Base-by-base conservation (phyloP, 139 green algal genomes). In the Nannochloris sp. region DNA sequence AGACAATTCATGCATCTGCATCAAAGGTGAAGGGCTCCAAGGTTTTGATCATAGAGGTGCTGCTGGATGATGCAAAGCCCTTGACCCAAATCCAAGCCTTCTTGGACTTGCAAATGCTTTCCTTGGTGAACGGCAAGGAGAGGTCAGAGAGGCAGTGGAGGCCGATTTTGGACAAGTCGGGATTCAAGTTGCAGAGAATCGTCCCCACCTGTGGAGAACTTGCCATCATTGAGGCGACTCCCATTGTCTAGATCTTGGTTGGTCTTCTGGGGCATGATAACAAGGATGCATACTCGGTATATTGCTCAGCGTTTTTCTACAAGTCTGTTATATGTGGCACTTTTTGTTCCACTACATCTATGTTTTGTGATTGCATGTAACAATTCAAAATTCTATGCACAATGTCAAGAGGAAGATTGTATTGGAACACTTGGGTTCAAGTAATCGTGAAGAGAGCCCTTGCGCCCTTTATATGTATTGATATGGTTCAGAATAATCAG, bases 401-500 rank as follows among this genome's bases (percentile, higher is more conserved):
- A 40, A 40, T 12, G 8, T 40, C 33, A 40, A 11, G 33, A 40
- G 9, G 33, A 40, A 40, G 33, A 53, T 14, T 20, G n/a, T 23
- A 53, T 11, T 28, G 85, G 85, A 68, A 92, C 64, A 17, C 81
- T 82, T 4, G 86, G 86, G 61, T 87, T 91, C 20, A 93, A 53
- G 20, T 53, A 53, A 23, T 53, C 46, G 6, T 53, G 46, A 23
- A 53, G 17, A 3, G 33, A 40, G n/a, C 46, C 46, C n/a, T 79
- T 82, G 28, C 78, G 68, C 10, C 25, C 25, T 45, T 45, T 61
- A 80, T 88, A 92, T 14, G 61, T 66, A 66, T 93, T 79, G 11
- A 95, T 74, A 78, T 98, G 89, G 65, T 94, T 77, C 48, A 98
- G 71, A 62, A 98, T 97, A 8, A 96, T 69, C 49, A 98, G 80